phyloP scores from a whole-genome alignment of 495 filamentous ascomycete genomes.

The Haplographium delicatum region DNA sequence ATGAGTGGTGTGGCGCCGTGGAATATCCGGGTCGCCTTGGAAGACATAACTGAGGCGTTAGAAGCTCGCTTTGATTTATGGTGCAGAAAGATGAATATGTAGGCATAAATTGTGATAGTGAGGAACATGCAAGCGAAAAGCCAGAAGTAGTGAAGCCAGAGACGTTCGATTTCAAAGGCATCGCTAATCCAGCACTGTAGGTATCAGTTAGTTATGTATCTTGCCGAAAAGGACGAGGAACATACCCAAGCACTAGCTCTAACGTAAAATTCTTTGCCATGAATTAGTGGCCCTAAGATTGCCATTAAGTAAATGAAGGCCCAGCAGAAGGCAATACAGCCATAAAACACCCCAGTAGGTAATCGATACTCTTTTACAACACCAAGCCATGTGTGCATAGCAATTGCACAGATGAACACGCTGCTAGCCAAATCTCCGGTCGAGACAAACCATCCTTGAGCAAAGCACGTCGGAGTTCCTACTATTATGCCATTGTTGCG shows the following conservation, averaged over 20 bases:
- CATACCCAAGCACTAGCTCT: constrained; percentile 60
- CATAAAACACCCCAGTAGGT: constrained; percentile 47
- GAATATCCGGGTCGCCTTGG: constrained; percentile 17
- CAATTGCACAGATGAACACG: constrained; percentile 65
- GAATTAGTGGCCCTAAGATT: constrained; percentile 46
- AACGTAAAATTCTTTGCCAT: constrained; percentile 53
- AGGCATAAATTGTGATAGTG: constrained; percentile 57
- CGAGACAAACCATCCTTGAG: constrained; percentile 67
- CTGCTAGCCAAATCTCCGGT: constrained; percentile 66
- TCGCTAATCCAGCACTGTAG: constrained; percentile 66
- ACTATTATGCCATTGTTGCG: constrained; percentile 48
- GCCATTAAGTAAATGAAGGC: constrained; percentile 52
- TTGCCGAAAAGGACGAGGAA: constrained; percentile 15
- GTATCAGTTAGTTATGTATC: constrained; percentile 11
- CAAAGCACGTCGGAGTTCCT: constrained; percentile 54
- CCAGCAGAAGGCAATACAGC: constrained; percentile 50
- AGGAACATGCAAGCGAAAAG: constrained; percentile 67
- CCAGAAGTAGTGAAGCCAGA: constrained; percentile 75
- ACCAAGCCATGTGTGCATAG: constrained; percentile 61
- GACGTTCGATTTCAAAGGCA: constrained; percentile 53
- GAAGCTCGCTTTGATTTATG: not conserved
- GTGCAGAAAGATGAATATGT: constrained; percentile 58
- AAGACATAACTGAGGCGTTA: not conserved
- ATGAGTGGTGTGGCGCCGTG: constrained; percentile 54
- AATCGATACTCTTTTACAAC: constrained; percentile 56